Conservation (phyloP, 2,329 filamentous ascomycete species). For the Diaporthe australafricana region DNA sequence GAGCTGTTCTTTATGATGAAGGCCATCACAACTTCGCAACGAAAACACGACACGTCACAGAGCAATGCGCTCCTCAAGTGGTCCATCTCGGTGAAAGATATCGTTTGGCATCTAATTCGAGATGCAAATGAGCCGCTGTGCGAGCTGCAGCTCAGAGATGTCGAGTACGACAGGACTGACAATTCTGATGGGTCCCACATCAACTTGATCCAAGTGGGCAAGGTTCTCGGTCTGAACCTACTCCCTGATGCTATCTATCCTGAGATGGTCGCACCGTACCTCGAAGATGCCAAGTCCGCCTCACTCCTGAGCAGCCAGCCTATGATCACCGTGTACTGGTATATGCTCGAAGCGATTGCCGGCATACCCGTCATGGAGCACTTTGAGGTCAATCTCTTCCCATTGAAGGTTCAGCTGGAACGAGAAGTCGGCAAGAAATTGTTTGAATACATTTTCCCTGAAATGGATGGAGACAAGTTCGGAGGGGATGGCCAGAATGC, state of each 20-base stretch:
- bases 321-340: slow-evolving; percentile 96
- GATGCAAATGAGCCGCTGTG: slow-evolving; percentile 89
- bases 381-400: slow-evolving; percentile 94
- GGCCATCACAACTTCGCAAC: slow-evolving; percentile 95
- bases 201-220: slow-evolving; percentile 90
- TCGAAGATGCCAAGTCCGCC: slow-evolving; percentile 69
- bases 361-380: slow-evolving; percentile 97
- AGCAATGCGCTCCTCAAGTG: slow-evolving; percentile 86
- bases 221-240: slow-evolving; percentile 89
- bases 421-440: slow-evolving; percentile 91
- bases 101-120: slow-evolving; percentile 96
- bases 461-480: slow-evolving; percentile 69
- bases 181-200: slow-evolving; percentile 97
- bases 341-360: slow-evolving; percentile 97
- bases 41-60: slow-evolving; percentile 81
- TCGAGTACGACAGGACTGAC: slow-evolving; percentile 94
- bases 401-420: slow-evolving; percentile 93
- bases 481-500: slow-evolving; percentile 61
- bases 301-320: slow-evolving; percentile 72
- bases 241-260: slow-evolving; percentile 93
- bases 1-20: slow-evolving; percentile 99
- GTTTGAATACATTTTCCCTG: slow-evolving; percentile 98
- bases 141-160: slow-evolving; percentile 91
- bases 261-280: slow-evolving; percentile 92
- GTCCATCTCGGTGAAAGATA: slow-evolving; percentile 93